Evolutionary conservation across 75 land plant genomes (phyloP).

Genomic region (Cupressus sempervirens): DNA sequence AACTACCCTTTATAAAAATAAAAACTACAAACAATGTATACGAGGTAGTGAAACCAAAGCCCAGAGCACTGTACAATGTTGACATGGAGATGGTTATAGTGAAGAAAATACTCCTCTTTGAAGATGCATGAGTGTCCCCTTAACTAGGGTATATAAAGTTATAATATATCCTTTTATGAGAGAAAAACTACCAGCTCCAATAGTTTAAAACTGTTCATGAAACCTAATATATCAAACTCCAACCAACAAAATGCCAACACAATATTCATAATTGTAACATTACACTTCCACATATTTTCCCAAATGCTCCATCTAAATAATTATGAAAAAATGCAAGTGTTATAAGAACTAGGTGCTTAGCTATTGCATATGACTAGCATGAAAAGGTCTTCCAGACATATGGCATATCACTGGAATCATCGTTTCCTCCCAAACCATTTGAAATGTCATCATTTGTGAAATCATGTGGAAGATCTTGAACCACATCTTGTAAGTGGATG

Average conservation of each 20-base stretch:
- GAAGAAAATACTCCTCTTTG: constrained; percentile 11
- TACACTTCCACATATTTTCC: constrained; percentile 2
- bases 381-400: constrained; percentile 41
- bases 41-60: not conserved
- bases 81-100: constrained; percentile 3
- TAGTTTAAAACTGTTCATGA: not conserved
- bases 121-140: constrained; percentile 10
- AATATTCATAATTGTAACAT: constrained; percentile 3
- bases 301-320: constrained; percentile 1
- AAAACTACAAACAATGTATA: constrained; percentile 8
- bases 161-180: constrained; percentile 10
- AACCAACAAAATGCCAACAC: constrained; percentile 4
- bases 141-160: constrained; percentile 8
- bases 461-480: constrained; percentile 39
- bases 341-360: not conserved
- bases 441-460: constrained; percentile 37
- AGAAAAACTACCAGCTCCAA: constrained; percentile 9
- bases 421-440: constrained; percentile 14
- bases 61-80: constrained; percentile 3
- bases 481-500: constrained; percentile 43
- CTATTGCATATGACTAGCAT: not conserved
- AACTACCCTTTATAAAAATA: constrained; percentile 1
- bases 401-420: constrained; percentile 26
- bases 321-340: not conserved
- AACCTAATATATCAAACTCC: constrained; percentile 4